Conservation (phyloP, 305 asterid species). For the Solanum hybrid region DNA sequence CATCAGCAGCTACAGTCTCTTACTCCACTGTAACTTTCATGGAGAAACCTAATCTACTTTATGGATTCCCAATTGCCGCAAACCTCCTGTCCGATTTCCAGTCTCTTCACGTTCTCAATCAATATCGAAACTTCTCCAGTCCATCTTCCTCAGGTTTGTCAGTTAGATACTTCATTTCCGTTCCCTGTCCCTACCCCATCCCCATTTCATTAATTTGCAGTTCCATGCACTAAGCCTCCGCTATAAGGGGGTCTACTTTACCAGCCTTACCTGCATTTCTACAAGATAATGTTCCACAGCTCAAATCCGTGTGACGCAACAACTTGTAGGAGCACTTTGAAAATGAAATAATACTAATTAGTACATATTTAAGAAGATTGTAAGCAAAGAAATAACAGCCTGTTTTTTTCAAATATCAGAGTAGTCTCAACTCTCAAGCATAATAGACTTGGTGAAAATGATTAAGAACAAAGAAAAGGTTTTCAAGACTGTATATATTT, state of each 20-base stretch:
- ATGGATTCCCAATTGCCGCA: slow-evolving; percentile 18
- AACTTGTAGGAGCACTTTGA: not conserved
- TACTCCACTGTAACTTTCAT: slow-evolving; percentile 33
- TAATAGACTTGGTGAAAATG: not conserved
- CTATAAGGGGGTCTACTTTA: not conserved
- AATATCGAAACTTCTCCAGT: slow-evolving; percentile 48
- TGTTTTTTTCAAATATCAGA: not conserved
- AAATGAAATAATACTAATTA: not conserved
- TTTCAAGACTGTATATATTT: not conserved
- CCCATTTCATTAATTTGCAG: not conserved
- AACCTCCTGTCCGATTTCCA: slow-evolving; percentile 3
- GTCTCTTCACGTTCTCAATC: slow-evolving; percentile 15
- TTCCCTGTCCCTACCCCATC: not conserved
- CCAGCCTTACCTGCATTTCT: not conserved
- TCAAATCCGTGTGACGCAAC: not conserved
- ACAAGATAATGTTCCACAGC: not conserved
- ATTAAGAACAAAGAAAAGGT: not conserved
- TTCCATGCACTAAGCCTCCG: not conserved
- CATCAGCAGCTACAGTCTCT: slow-evolving; percentile 44
- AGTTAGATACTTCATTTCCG: not conserved
- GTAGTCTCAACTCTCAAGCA: not conserved
- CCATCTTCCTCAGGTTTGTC: slow-evolving; percentile 49
- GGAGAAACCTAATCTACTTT: slow-evolving; percentile 21
- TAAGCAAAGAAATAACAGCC: not conserved
- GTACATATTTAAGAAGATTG: not conserved